These are phyloP conservation scores for Aureobasidium musti DNA, from an alignment of 2,329 filamentous ascomycete species.

Conservation along the genomic window DNA sequence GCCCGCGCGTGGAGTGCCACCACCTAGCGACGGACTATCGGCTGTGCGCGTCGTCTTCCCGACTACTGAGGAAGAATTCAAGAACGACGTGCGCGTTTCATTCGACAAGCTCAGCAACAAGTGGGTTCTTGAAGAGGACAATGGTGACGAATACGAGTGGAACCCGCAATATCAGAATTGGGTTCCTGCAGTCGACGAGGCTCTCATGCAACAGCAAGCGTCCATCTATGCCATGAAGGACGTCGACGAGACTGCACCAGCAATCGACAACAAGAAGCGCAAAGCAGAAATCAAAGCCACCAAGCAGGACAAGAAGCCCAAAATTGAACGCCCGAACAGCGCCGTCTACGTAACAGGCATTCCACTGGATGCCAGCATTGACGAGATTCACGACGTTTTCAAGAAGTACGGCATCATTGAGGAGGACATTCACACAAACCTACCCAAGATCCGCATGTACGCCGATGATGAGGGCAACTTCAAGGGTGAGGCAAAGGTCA, in stretches of 20 bases:
- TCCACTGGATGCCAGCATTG: constrained; percentile 72
- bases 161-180: constrained; percentile 70
- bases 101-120: constrained; percentile 82
- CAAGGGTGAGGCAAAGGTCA: constrained; percentile 86
- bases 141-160: constrained; percentile 84
- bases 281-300: constrained; percentile 43
- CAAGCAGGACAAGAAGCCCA: constrained; percentile 38
- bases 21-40: constrained; percentile 20
- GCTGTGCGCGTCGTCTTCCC: constrained; percentile 48
- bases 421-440: constrained; percentile 86
- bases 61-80: constrained; percentile 66
- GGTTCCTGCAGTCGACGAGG: constrained; percentile 68
- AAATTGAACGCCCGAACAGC: constrained; percentile 66
- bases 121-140: constrained; percentile 79
- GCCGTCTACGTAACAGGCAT: constrained; percentile 91
- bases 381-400: constrained; percentile 83
- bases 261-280: constrained; percentile 50
- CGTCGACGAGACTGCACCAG: constrained; percentile 55
- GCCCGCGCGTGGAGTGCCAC: constrained; percentile 16
- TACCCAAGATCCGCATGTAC: constrained; percentile 92
- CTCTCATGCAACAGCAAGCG: constrained; percentile 61
- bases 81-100: constrained; percentile 77
- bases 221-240: constrained; percentile 62
- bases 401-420: constrained; percentile 89
- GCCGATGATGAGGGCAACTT: constrained; percentile 76